These are phyloP conservation scores for Cladophialophora psammophila DNA, from an alignment of 2,329 filamentous ascomycete species.

Conservation along the genomic window DNA sequence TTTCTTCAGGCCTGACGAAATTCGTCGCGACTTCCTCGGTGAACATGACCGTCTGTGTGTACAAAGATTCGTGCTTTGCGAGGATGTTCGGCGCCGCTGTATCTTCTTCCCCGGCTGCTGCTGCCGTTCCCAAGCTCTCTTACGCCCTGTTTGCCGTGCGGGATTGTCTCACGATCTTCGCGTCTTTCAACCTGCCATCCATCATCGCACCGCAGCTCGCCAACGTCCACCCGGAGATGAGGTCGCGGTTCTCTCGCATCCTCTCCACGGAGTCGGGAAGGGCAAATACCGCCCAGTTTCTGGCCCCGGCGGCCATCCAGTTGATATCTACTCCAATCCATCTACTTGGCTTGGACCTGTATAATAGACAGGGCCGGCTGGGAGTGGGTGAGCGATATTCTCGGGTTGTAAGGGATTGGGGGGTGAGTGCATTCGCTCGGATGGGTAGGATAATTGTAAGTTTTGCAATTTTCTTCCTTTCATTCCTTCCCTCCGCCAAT, in stretches of 20 bases:
- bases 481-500: background rate
- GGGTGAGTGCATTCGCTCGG: constrained; percentile 72
- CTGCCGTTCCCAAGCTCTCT: constrained; percentile 68
- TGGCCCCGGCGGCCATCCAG: constrained; percentile 79
- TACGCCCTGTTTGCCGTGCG: constrained; percentile 78
- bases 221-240: constrained; percentile 62
- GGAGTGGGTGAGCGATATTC: constrained; percentile 64
- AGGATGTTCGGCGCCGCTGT: constrained; percentile 66
- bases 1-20: constrained; percentile 78
- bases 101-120: constrained; percentile 42
- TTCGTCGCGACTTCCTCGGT: constrained; percentile 81
- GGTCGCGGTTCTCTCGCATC: constrained; percentile 54
- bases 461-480: constrained; percentile 1
- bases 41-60: constrained; percentile 80
- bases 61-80: constrained; percentile 87
- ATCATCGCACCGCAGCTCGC: constrained; percentile 75
- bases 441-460: constrained; percentile 71
- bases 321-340: constrained; percentile 81
- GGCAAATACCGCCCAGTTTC: constrained; percentile 72
- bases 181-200: constrained; percentile 87
- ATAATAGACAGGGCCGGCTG: constrained; percentile 67
- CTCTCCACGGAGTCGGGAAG: constrained; percentile 40
- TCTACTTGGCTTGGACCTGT: constrained; percentile 81
- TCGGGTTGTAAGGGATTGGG: constrained; percentile 76
- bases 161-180: constrained; percentile 87